A percentile compares a stretch with the other conserved stretches of the same genome.
Evolutionary conservation across 257 asterid genomes (phyloP).

Genomic region (Rauvolfia tetraphylla): DNA sequence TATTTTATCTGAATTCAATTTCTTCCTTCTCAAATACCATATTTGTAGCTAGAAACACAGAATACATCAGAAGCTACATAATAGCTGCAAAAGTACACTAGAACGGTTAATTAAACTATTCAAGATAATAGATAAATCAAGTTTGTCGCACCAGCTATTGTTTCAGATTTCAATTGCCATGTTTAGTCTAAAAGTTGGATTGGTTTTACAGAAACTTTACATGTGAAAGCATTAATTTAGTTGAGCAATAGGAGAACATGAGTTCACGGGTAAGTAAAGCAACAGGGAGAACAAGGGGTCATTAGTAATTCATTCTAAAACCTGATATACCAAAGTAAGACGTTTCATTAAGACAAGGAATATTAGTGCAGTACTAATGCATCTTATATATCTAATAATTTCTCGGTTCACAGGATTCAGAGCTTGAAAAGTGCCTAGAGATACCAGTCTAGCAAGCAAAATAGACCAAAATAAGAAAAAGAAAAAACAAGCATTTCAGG

Average conservation of each 20-base stretch:
- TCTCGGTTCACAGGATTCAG: background rate
- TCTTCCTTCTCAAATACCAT: slow-evolving; percentile 1
- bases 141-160: background rate
- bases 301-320: background rate
- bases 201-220: background rate
- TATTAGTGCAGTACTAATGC: background rate
- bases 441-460: background rate
- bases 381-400: background rate
- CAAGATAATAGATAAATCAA: background rate
- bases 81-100: background rate
- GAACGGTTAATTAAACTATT: background rate
- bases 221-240: background rate
- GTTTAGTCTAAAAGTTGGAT: background rate
- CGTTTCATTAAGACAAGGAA: background rate
- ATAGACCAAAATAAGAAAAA: background rate
- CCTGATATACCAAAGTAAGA: background rate
- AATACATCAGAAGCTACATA: background rate
- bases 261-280: background rate
- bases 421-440: background rate
- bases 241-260: background rate
- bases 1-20: background rate
- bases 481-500: background rate
- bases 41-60: background rate
- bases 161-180: background rate
- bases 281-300: background rate